phyloP scores from a whole-genome alignment of 2,329 filamentous ascomycete species.

The Rasamsonia emersonii region DNA sequence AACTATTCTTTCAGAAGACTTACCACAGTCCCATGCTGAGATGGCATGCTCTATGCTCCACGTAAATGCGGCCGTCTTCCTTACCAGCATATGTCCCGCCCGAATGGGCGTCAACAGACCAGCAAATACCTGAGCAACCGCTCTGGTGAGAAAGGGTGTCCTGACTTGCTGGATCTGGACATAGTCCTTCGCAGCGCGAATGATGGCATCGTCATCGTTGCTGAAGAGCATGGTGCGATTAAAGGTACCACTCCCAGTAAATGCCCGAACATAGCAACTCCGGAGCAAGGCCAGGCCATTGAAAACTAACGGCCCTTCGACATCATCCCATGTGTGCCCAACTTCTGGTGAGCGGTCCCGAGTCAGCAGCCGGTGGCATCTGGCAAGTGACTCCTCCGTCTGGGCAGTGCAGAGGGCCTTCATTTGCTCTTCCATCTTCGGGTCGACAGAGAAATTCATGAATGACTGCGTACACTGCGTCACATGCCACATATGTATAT shows the following conservation, averaged over 20 bases:
- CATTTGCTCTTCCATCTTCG: slow-evolving; percentile 12
- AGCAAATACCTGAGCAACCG: slow-evolving; percentile 21
- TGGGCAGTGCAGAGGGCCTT: slow-evolving; percentile 14
- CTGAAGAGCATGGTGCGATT: slow-evolving; percentile 22
- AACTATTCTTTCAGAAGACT: slow-evolving; percentile 4
- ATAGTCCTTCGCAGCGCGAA: slow-evolving; percentile 15
- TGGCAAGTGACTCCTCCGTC: slow-evolving; percentile 18
- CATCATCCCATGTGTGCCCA: slow-evolving; percentile 5
- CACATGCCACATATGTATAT: slow-evolving; percentile 26
- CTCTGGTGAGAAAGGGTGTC: slow-evolving; percentile 17
- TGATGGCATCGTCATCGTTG: slow-evolving; percentile 17
- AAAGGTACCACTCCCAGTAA: slow-evolving; percentile 18
- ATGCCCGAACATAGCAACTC: slow-evolving; percentile 23
- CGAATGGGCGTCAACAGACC: slow-evolving; percentile 19
- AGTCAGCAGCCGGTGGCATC: slow-evolving; percentile 17
- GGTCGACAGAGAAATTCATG: slow-evolving; percentile 12
- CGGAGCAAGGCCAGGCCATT: slow-evolving; percentile 25
- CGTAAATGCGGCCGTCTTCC: slow-evolving; percentile 23
- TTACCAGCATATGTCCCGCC: slow-evolving; percentile 18
- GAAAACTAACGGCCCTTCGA: slow-evolving; percentile 23
- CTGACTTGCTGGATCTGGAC: slow-evolving; percentile 16
- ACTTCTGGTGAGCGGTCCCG: background rate
- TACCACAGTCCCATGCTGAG: slow-evolving; percentile 24
- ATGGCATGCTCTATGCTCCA: slow-evolving; percentile 28
- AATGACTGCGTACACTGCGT: slow-evolving; percentile 23